phyloP scores from a whole-genome alignment of 441 rosid species.

The Cnidoscolus chayamansa region DNA sequence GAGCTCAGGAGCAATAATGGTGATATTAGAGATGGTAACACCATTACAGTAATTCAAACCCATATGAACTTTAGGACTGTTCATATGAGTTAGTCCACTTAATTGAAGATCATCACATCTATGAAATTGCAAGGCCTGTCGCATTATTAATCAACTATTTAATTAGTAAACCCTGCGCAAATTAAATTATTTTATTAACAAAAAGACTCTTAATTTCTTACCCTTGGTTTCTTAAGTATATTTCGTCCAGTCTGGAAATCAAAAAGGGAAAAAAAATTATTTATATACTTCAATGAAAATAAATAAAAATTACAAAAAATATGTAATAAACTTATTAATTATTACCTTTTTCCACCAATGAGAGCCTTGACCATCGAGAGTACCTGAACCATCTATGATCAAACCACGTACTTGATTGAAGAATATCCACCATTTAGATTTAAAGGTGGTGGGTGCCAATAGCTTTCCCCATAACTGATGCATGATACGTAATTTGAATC shows the following conservation, averaged over 20 bases:
- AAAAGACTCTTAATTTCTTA: background rate
- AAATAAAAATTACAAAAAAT: too few relatives aligned
- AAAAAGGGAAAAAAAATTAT: background rate
- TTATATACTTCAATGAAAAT: too few relatives aligned
- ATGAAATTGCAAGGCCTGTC: slow-evolving; percentile 12
- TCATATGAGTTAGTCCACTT: slow-evolving; percentile 8
- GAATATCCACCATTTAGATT: slow-evolving; percentile 14
- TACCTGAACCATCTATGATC: slow-evolving; percentile 29
- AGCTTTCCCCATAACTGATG: slow-evolving; percentile 30
- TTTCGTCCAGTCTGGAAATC: too few relatives aligned
- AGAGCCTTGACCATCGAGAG: slow-evolving; percentile 33
- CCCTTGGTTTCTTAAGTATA: background rate
- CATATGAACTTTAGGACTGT: slow-evolving; percentile 15
- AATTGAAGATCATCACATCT: background rate
- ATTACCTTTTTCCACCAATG: slow-evolving; percentile 32
- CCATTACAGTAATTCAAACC: slow-evolving; percentile 4
- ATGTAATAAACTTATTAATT: too few relatives aligned
- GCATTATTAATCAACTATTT: too few relatives aligned
- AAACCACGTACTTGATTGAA: slow-evolving; percentile 24
- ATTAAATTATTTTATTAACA: too few relatives aligned
- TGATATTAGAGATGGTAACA: slow-evolving; percentile 25
- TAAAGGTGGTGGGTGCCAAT: slow-evolving; percentile 22
- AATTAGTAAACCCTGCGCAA: too few relatives aligned
- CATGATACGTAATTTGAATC: too few relatives aligned
- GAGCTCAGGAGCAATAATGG: slow-evolving; percentile 33